Evolutionary conservation across 768 basidiomycete species (phyloP).

Genomic region (Mycena leptocephala): DNA sequence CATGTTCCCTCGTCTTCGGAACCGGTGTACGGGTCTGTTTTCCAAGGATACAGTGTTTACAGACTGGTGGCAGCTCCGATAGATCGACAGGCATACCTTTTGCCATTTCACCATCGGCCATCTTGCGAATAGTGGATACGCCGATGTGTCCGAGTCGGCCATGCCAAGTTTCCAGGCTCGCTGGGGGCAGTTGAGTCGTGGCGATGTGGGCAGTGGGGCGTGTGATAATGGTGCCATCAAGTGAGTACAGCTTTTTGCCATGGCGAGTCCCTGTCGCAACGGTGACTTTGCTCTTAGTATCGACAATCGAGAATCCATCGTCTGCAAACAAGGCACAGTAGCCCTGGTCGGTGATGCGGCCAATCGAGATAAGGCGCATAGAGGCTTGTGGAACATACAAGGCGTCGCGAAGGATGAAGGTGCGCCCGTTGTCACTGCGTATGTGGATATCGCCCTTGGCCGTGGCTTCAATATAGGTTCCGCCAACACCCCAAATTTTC

Average conservation of each 20-base stretch:
- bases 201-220: conserved; percentile 16
- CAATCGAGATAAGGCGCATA: conserved; percentile 38
- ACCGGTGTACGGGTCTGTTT: conserved; percentile 36
- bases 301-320: neutral
- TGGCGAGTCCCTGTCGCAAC: conserved; percentile 11
- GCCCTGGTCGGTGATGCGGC: conserved; percentile 7
- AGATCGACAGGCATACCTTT: conserved; percentile 37
- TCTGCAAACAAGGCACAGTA: conserved; percentile 23
- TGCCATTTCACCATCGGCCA: conserved; percentile 14
- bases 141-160: conserved; percentile 35
- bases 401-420: conserved; percentile 24
- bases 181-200: neutral
- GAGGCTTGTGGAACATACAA: conserved; percentile 35
- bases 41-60: conserved; percentile 34
- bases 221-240: neutral
- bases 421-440: neutral
- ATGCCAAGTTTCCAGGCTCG: conserved; percentile 38
- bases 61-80: no score
- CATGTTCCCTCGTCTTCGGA: conserved; percentile 22
- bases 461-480: conserved; percentile 33
- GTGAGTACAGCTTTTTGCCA: conserved; percentile 16
- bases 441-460: conserved; percentile 28
- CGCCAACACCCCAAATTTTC: conserved; percentile 32
- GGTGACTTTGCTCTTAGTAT: conserved; percentile 1
- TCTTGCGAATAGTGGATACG: conserved; percentile 19